Percentiles rank a stretch among this genome's conserved stretches.
phyloP scores from a whole-genome alignment of 352 stramenopile genomes.

The Pythium apleroticum region DNA sequence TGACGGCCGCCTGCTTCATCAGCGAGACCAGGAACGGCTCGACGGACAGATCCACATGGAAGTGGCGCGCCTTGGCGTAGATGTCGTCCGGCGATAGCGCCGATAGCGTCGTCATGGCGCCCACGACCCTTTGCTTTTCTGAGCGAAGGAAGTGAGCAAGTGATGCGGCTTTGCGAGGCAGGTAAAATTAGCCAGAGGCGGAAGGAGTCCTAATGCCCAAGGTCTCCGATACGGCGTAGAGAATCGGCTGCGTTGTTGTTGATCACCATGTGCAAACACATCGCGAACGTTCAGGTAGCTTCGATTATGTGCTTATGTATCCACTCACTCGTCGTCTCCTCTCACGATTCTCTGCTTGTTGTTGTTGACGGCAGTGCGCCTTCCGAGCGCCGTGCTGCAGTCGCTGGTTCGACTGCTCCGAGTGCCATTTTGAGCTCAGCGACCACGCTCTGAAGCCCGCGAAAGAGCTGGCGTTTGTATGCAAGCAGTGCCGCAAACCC shows the following conservation, averaged over 20 bases:
- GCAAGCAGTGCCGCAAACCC: slow-evolving; percentile 60
- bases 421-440: slow-evolving; percentile 71
- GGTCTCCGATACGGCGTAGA: not conserved
- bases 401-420: slow-evolving; percentile 79
- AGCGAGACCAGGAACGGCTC: slow-evolving; percentile 55
- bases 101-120: not conserved
- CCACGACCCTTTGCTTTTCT: not conserved
- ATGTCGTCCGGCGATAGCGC: slow-evolving; percentile 47
- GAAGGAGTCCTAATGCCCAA: not conserved
- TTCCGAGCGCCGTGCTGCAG: slow-evolving; percentile 71
- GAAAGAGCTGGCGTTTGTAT: slow-evolving; percentile 59
- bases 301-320: too few relatives aligned
- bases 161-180: too few relatives aligned
- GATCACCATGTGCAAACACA: slow-evolving; percentile 48
- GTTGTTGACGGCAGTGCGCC: slow-evolving; percentile 34
- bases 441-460: slow-evolving; percentile 48
- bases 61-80: slow-evolving; percentile 37
- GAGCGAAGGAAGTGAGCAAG: not conserved
- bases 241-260: too few relatives aligned
- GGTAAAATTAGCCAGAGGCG: not conserved
- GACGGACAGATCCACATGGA: slow-evolving; percentile 42
- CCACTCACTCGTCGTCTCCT: too few relatives aligned
- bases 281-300: slow-evolving; percentile 44
- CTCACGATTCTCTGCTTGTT: not conserved
- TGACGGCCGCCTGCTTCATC: slow-evolving; percentile 48